These are phyloP conservation scores for Macrocybe gigantea DNA, from an alignment of 768 basidiomycete species.

Conservation along the genomic window DNA sequence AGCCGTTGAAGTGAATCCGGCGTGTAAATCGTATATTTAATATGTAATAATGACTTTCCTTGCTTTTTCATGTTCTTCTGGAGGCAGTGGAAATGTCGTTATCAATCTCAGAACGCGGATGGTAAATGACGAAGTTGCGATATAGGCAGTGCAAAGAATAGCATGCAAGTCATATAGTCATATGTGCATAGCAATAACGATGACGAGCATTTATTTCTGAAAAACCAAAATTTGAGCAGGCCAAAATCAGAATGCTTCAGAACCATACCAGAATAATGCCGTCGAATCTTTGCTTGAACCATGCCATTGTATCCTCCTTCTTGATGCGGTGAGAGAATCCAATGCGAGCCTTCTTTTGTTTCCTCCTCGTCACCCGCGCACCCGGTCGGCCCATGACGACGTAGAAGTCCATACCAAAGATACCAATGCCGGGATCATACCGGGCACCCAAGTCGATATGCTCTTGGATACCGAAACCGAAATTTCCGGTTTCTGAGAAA, in stretches of 20 bases:
- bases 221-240: not conserved
- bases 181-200: constrained; percentile 14
- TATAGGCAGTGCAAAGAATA: too few relatives aligned
- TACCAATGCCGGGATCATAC: constrained; percentile 98
- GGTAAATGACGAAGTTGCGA: too few relatives aligned
- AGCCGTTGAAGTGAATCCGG: too few relatives aligned
- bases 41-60: too few relatives aligned
- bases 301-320: constrained; percentile 94
- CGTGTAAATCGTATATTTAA: too few relatives aligned
- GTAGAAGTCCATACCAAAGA: constrained; percentile 99
- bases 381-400: constrained; percentile 97
- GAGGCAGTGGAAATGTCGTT: too few relatives aligned
- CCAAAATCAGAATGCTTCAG: not conserved
- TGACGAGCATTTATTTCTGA: constrained; percentile 14
- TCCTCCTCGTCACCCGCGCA: constrained; percentile 84
- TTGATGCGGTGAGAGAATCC: constrained; percentile 87
- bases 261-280: constrained; percentile 86
- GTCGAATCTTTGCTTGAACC: constrained; percentile 99
- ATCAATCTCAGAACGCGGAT: too few relatives aligned
- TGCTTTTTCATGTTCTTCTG: too few relatives aligned
- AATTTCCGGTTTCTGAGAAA: constrained; percentile 99
- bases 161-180: constrained; percentile 16
- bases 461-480: constrained; percentile 98
- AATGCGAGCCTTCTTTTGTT: constrained; percentile 80
- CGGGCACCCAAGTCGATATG: constrained; percentile 99